Evolutionary conservation across 78 protist species (phyloP).

Genomic region (Tieghemostelium lacteum): DNA sequence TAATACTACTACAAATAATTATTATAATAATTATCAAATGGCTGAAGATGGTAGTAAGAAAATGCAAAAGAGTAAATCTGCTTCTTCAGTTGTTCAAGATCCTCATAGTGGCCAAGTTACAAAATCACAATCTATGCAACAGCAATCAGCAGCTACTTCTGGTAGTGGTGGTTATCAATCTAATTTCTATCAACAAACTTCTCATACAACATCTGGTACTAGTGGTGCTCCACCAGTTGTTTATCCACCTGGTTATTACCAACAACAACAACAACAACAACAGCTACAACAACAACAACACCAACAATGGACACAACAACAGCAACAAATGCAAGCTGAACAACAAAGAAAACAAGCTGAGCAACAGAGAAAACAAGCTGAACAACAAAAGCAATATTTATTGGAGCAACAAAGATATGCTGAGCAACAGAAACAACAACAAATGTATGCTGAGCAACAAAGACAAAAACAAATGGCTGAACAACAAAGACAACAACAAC

Average conservation of each 20-base stretch:
- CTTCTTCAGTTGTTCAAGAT: too few species aligned
- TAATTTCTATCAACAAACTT: neutral
- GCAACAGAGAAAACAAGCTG: too few species aligned
- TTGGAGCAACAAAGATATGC: too few species aligned
- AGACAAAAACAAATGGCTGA: too few species aligned
- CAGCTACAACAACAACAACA: neutral
- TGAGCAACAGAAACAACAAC: too few species aligned
- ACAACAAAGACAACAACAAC: too few species aligned
- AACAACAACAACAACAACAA: neutral
- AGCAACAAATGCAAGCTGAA: neutral
- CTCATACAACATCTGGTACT: neutral
- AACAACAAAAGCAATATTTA: too few species aligned
- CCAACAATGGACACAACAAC: neutral
- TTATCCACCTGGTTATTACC: neutral
- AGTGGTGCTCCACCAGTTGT: neutral
- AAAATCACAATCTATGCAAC: too few species aligned
- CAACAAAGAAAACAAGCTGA: too few species aligned
- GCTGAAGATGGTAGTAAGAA: neutral
- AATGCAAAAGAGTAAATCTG: too few species aligned
- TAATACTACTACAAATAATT: slow-evolving; percentile 20
- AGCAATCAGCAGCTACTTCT: too few species aligned
- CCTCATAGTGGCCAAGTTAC: too few species aligned
- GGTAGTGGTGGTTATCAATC: neutral
- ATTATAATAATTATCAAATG: slow-evolving; percentile 2
- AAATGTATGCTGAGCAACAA: neutral